Base-by-base conservation (phyloP, 2,329 filamentous ascomycete species). In the Domatiomyces catenatus region DNA sequence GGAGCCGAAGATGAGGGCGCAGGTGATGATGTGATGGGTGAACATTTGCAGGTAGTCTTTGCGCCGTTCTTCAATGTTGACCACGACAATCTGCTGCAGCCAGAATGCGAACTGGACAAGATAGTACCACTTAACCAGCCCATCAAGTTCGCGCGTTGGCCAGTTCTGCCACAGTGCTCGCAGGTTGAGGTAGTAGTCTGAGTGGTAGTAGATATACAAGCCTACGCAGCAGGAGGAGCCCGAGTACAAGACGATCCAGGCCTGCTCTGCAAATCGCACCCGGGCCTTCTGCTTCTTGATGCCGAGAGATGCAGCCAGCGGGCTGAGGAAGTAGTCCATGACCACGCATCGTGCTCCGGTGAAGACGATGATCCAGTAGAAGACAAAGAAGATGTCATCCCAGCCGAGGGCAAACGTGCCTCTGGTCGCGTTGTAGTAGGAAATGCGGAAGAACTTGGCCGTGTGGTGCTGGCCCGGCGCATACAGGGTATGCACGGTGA, bases 1-100 rank as follows among this genome's bases (percentile, higher is more conserved):
- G 57, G 84, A 90, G 28, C 81, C 76, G 51, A 81, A 80, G 56
- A 98, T 81, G 44, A 98, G 79, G 4, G 74, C 72, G 61, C 82
- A 86, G 18, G 92, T 98, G 64, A 96, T 81, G 63, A 95, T 78
- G 69, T 98, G 92, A 67, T 96, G 92, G 17, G 80, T 83, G 59
- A 96, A 80, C 92, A 96, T 96, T 68, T 96, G 90, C 71, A 80
- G 84, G 68, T 95, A 84, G 61, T 98, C 92, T 70, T 96, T 96
- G 62, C 92, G 79, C 58, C 84, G 80, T 69, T 93, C 86, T 68
- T 98, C 92, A 53, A 96, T 88, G 68, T 95, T 84, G 65, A 96
- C 86, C 52, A 95, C 86, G 28, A 95, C 73, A 57, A 96, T 84
- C 69, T 94, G 89, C 69, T 96, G 90, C 46, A 95, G 68, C 84